Base-by-base conservation (phyloP, 148 eudicot species). In the Beta vulgaris region DNA sequence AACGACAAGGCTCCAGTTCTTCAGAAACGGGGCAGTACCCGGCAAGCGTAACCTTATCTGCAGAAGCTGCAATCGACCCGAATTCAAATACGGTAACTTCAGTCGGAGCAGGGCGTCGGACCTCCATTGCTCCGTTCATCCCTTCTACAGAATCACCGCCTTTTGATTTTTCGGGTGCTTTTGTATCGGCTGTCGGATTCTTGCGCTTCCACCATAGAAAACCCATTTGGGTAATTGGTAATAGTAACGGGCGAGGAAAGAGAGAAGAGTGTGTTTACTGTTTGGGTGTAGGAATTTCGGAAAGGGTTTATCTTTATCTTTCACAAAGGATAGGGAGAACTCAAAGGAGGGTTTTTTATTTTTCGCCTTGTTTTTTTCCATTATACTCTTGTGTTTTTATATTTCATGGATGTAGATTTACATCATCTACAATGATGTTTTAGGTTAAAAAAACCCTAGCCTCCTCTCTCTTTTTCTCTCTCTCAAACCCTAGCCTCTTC, bases 21-120 rank as follows among this genome's bases (percentile, higher is more conserved):
- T 90, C 93, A 71, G 96, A 93, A 32, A 90, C 93, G 19, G 97
- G 93, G 81, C 98, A 92, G 73, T 87, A 90, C 23, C 98, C 98
- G 58, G 98, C 93, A 23, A 90, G 82, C 0, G 98, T 93, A 8
- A 93, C 96, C 85, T 87, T 89, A 73, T 93, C 98, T 5, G 88
- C 16, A 0, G 96, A 82, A 9, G 82, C 83, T 5, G 84, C 86
- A 2, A 92, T 90, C 7, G 98, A 88, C 69, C 97, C 97, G 81
- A 89, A 91, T 73, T 93, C 98, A 72, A 93, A 91, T 1, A 93
- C 88, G 2, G 96, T 79, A 1, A 90, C 84, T 26, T 86, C 91
- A 2, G 82, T 40, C 3, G 68, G 39, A 0, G 84, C 71, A 1
- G 84, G 84, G 1, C 91, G 86, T 2, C 73, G 77, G 0, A 93